Evolutionary conservation across 441 rosid species (phyloP), one percentile per base, ranked within the genome.

Genomic region (Eutrema salsugineum): DNA sequence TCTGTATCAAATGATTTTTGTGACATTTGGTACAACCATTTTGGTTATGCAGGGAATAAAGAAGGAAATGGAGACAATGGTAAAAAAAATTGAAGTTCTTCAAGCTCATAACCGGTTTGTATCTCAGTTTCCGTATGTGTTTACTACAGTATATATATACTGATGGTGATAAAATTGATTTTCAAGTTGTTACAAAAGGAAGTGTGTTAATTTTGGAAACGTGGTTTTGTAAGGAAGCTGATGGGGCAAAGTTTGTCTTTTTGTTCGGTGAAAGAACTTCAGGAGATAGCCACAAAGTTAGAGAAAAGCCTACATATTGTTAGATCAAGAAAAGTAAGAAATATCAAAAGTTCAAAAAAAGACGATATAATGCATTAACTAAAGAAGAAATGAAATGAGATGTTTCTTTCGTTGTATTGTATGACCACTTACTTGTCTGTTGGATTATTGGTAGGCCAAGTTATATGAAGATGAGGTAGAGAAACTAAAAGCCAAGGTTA

Each of bases 311-410:
- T 91, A 51, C 24, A 22, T 47, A 89, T 38, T 15, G 74, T 87
- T 50, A 84, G 95, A 68, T 77, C 82, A 36, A 82, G 81, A 83
- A 89, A 87, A 90, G 97, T 87, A 71, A 78, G 79, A 85, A 82
- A 85, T 85, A 93, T 80, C 66, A 5, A 15, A 35, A 2, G 27
- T 22, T 22, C 27, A 22, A 22, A 22, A 22, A 22, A 4, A 22
- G 4, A 22, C 3, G 27, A 22, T 22, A 22, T 22, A 22, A 2
- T 16, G 20, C 17, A 59, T 11, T 22, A 8, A 11, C 9, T 15
- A 48, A 15, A 5, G 1, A n/a, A 14, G 27, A 22, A 3, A 48
- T 22, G 20, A 57, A 33, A 39, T 27, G 15, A 40, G 22, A 49
- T 70, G 1, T 56, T 58, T 69, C 24, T 39, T 57, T 49, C 24